A percentile compares a stretch with the other conserved stretches of the same genome.
Conservation (phyloP, 2,329 filamentous ascomycete species). For the Monilinia vaccinii-corymbosi region DNA sequence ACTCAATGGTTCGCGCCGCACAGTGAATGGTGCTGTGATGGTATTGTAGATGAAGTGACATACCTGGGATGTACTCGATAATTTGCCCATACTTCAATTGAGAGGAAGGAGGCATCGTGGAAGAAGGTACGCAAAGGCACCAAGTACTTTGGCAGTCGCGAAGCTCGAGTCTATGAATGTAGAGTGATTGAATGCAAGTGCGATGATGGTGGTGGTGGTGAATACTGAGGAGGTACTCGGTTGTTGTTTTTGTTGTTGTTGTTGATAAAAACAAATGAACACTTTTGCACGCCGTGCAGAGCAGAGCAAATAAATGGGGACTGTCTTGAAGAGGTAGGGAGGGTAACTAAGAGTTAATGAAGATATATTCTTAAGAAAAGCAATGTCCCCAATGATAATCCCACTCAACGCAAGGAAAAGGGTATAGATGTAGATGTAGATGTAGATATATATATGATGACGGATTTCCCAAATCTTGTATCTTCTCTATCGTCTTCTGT, state of each 20-base stretch:
- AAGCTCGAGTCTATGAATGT: neutral
- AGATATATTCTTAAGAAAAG: neutral
- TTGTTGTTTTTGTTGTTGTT: neutral
- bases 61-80: slow-evolving; percentile 94
- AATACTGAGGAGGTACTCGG: neutral
- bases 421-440: neutral
- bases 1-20: slow-evolving; percentile 13
- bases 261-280: neutral
- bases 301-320: no score
- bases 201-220: neutral
- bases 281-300: neutral
- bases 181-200: neutral
- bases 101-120: slow-evolving; percentile 37
- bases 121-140: slow-evolving; percentile 1
- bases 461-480: neutral
- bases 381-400: neutral
- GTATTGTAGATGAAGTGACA: slow-evolving; percentile 23
- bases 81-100: slow-evolving; percentile 64
- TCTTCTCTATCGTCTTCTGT: no score
- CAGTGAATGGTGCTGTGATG: slow-evolving; percentile 7
- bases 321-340: no score
- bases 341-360: neutral
- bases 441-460: no score
- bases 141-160: slow-evolving; percentile 1
- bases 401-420: neutral